Percentiles rank a stretch among this genome's conserved stretches.
phyloP scores from a whole-genome alignment of 2,329 filamentous ascomycete species.

The Teratosphaeria viscida region DNA sequence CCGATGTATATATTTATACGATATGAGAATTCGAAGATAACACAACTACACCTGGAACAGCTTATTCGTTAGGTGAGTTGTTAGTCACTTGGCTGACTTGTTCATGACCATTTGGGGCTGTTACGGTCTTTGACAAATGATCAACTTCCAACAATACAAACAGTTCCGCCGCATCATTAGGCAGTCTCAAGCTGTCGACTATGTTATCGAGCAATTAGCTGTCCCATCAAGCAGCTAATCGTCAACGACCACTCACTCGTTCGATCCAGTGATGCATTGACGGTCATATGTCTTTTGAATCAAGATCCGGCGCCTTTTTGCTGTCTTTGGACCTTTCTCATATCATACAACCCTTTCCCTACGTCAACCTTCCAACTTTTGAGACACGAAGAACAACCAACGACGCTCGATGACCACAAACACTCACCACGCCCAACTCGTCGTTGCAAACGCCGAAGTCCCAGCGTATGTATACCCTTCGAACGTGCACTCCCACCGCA shows the following conservation, averaged over 20 bases:
- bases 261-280: not conserved
- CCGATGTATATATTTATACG: not conserved
- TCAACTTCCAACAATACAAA: not conserved
- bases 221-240: not conserved
- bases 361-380: not conserved
- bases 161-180: not conserved
- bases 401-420: not conserved
- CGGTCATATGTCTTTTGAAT: no score
- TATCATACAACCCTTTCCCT: not conserved
- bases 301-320: no score
- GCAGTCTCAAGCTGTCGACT: not conserved
- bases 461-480: slow-evolving; percentile 3
- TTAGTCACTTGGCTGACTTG: no score
- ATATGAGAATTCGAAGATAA: no score
- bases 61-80: no score
- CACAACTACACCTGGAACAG: no score
- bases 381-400: not conserved
- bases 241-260: not conserved
- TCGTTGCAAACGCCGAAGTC: slow-evolving; percentile 1
- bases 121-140: not conserved
- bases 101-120: no score
- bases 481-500: slow-evolving; percentile 3
- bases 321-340: not conserved
- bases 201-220: not conserved
- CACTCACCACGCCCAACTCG: slow-evolving; percentile 2